These are phyloP conservation scores for Penicillium sp. DNA, from an alignment of 2,329 filamentous ascomycete species.

Conservation along the genomic window DNA sequence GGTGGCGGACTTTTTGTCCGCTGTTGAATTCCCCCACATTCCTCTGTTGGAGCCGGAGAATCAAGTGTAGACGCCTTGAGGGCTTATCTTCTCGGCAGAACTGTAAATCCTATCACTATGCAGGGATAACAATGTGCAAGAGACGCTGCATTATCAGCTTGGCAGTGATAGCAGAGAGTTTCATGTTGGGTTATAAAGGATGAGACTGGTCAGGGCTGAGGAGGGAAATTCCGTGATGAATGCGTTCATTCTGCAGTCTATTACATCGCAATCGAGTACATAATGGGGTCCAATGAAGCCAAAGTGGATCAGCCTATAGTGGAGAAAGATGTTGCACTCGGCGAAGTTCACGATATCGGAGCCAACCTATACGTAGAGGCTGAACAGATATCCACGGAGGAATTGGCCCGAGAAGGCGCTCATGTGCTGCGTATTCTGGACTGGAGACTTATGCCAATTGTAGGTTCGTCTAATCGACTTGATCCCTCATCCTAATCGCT, in stretches of 20 bases:
- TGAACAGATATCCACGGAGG: conserved; percentile 43
- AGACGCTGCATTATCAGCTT: conserved; percentile 12
- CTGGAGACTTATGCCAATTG: conserved; percentile 49
- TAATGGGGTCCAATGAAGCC: conserved; percentile 15
- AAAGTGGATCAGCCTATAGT: conserved; percentile 15
- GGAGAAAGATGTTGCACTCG: conserved; percentile 23
- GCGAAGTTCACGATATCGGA: conserved; percentile 41
- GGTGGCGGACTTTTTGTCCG: conserved; percentile 12
- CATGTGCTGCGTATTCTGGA: conserved; percentile 46
- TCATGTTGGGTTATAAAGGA: neutral
- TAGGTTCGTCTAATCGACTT: conserved; percentile 15
- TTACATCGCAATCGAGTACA: neutral
- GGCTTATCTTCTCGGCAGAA: no score
- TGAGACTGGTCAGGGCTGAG: neutral
- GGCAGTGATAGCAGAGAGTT: conserved; percentile 6
- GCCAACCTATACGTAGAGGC: conserved; percentile 48
- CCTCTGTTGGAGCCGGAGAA: neutral
- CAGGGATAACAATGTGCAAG: neutral
- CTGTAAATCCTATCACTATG: conserved; percentile 1
- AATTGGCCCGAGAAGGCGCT: conserved; percentile 44
- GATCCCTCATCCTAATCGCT: conserved; percentile 19
- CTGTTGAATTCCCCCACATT: conserved; percentile 1
- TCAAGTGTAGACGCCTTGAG: no score
- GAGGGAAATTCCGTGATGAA: neutral
- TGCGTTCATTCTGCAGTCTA: neutral